These are phyloP conservation scores for Fusarium mangiferae DNA, from an alignment of 2,329 filamentous ascomycete genomes.

Conservation along the genomic window DNA sequence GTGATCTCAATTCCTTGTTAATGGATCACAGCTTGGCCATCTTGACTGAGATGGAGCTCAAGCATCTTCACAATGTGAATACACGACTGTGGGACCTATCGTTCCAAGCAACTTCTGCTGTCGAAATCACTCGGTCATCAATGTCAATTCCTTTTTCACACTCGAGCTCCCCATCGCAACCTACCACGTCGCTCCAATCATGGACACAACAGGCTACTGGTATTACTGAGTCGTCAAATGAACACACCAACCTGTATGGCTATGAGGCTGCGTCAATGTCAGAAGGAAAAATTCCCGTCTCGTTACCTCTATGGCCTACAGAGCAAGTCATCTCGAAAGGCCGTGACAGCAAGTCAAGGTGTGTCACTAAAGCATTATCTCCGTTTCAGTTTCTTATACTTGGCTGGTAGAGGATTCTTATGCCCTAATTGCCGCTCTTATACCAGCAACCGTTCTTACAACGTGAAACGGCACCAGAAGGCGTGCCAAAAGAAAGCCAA, in stretches of 20 bases:
- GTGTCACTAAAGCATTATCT: rapidly evolving
- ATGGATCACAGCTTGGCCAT: too few species aligned
- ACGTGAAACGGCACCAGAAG: neutral
- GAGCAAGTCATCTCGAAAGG: neutral
- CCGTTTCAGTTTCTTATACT: rapidly evolving
- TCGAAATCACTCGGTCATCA: rapidly evolving
- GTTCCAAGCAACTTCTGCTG: rapidly evolving
- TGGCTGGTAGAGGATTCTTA: rapidly evolving
- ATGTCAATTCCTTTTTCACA: rapidly evolving
- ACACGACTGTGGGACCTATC: neutral
- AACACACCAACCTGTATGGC: rapidly evolving
- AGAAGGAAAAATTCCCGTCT: rapidly evolving
- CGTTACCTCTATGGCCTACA: rapidly evolving
- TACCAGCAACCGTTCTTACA: neutral
- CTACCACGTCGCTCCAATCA: too few species aligned
- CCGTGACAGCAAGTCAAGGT: neutral
- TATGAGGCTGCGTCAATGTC: neutral
- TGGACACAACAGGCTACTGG: rapidly evolving
- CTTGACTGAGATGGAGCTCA: rapidly evolving
- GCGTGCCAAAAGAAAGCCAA: neutral
- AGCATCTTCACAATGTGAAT: neutral
- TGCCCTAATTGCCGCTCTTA: rapidly evolving
- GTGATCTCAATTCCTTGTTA: rapidly evolving
- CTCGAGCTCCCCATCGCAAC: neutral
- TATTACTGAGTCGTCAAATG: neutral